Evolutionary conservation across 352 stramenopile species (phyloP).

Genomic region (Pythium graminicola): DNA sequence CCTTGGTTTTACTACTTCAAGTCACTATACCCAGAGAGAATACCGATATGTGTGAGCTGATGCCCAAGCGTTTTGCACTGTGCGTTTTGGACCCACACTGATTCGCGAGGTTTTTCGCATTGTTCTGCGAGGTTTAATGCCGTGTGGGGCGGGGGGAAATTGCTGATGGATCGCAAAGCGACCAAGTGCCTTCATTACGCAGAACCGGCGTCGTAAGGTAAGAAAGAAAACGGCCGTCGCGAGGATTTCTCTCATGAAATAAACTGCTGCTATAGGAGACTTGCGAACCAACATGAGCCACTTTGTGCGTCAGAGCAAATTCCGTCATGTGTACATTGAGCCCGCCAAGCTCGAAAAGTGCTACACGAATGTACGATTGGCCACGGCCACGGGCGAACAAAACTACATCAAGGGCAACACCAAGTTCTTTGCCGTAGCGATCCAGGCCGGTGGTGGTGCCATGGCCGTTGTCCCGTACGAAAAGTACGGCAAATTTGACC

Average conservation of each 20-base stretch:
- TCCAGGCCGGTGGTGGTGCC: conserved; percentile 80
- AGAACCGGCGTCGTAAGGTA: conserved; percentile 15
- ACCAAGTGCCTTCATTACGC: conserved; percentile 15
- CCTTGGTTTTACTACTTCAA: too few relatives aligned
- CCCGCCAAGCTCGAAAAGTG: conserved; percentile 91
- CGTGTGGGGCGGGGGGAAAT: conserved; percentile 24
- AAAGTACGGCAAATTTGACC: conserved; percentile 92
- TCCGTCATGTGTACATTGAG: conserved; percentile 98
- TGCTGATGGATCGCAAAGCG: conserved; percentile 16
- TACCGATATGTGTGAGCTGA: background rate
- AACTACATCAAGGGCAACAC: conserved; percentile 99
- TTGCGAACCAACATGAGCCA: conserved; percentile 73
- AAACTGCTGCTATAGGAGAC: background rate
- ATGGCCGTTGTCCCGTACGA: conserved; percentile 94
- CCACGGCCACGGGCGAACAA: conserved; percentile 97
- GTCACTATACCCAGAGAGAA: background rate
- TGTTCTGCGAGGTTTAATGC: conserved; percentile 22
- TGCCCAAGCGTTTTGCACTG: conserved; percentile 10
- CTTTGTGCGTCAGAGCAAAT: conserved; percentile 97
- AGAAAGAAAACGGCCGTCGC: conserved; percentile 2
- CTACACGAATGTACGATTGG: conserved; percentile 91
- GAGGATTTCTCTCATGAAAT: too few relatives aligned
- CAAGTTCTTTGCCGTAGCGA: conserved; percentile 98
- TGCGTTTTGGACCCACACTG: conserved; percentile 17
- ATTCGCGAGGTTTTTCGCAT: conserved; percentile 19